Percentiles rank a stretch among this genome's conserved stretches.
These are phyloP conservation scores for Asterochloris erici DNA, from an alignment of 139 green algal genomes.

Conservation along the genomic window DNA sequence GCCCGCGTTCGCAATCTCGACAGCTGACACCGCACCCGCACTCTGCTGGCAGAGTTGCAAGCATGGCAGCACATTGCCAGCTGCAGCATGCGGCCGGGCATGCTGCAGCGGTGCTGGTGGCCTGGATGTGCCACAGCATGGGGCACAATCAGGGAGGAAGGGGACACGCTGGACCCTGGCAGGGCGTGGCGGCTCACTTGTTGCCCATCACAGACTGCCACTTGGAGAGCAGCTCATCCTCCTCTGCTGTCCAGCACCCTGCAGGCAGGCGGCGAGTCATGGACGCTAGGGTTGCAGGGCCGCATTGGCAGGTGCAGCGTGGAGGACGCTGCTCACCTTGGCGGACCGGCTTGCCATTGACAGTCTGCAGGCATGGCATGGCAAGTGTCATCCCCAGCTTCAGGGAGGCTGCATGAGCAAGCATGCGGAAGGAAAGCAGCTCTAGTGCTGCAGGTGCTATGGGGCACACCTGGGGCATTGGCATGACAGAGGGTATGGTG, in stretches of 20 bases:
- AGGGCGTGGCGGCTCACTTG: constrained; percentile 10
- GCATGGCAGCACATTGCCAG: background rate
- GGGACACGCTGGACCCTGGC: background rate
- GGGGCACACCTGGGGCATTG: no score
- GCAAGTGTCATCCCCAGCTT: no score
- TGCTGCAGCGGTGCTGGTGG: background rate
- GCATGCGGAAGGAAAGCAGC: no score
- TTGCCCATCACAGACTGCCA: constrained; percentile 56
- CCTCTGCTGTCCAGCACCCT: constrained; percentile 55
- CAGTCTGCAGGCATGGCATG: constrained; percentile 9
- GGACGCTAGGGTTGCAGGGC: no score
- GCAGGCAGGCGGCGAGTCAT: no score
- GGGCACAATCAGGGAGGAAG: no score
- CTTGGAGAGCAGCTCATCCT: constrained; percentile 59
- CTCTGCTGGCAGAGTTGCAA: background rate
- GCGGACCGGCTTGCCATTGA: constrained; percentile 26
- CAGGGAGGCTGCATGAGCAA: no score
- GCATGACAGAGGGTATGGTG: no score
- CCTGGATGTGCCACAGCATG: background rate
- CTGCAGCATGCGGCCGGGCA: background rate
- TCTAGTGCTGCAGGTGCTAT: no score
- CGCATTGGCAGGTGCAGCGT: no score
- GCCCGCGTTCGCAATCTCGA: no score
- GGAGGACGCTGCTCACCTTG: background rate
- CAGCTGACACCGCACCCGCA: no score